phyloP scores from a whole-genome alignment of 805 yeast genomes.

The Metschnikowia chrysomelidarum region DNA sequence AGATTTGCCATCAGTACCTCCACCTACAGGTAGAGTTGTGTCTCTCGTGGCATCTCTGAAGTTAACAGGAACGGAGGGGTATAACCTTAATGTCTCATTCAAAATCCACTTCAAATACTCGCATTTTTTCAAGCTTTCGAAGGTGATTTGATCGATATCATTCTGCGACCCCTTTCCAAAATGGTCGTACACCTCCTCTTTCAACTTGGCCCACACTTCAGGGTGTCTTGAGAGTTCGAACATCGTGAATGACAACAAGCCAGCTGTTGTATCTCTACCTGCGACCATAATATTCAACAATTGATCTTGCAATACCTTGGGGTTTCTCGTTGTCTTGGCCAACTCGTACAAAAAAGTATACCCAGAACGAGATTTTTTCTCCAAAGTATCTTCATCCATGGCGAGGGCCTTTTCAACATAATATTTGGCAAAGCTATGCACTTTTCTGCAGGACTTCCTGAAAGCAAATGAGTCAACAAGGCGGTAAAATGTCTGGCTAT shows the following conservation, averaged over 20 bases:
- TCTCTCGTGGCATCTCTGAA: constrained; percentile 22
- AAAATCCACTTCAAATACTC: constrained; percentile 37
- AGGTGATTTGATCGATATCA: constrained; percentile 29
- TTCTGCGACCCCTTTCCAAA: constrained; percentile 35
- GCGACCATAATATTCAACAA: constrained; percentile 40
- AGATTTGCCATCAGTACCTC: constrained; percentile 26
- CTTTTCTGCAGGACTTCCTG: constrained; percentile 28
- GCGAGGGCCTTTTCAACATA: constrained; percentile 19
- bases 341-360: constrained; percentile 39
- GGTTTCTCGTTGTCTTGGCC: constrained; percentile 37
- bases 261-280: constrained; percentile 45
- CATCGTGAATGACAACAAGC: constrained; percentile 33
- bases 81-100: constrained; percentile 36
- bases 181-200: constrained; percentile 26
- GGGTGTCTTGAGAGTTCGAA: constrained; percentile 37
- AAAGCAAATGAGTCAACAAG: constrained; percentile 29
- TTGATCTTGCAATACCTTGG: constrained; percentile 36
- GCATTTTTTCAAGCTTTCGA: constrained; percentile 39
- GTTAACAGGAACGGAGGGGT: constrained; percentile 30
- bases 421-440: constrained; percentile 20
- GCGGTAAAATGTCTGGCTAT: constrained; percentile 28
- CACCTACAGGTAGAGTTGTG: constrained; percentile 25
- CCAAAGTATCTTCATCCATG: constrained; percentile 16
- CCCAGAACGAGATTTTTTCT: constrained; percentile 21
- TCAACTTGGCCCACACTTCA: constrained; percentile 30